Base-by-base conservation (phyloP, 179 eudicot genomes). In the Beta lomatogona region DNA sequence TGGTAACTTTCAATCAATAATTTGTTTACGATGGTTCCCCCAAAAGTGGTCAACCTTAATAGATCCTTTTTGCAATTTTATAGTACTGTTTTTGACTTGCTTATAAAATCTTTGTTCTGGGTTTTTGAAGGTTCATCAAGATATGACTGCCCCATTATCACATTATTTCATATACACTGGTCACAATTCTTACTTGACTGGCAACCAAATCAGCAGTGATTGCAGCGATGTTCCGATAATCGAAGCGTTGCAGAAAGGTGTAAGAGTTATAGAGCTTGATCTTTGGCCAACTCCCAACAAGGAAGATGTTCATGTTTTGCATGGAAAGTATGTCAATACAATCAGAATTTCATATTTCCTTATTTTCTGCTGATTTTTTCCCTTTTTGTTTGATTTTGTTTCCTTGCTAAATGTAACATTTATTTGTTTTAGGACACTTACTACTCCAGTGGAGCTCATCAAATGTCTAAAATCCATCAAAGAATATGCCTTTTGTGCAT, bases 81-180 rank as follows among this genome's bases (percentile, higher is more conserved):
- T 19, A 57, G 13, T 57, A 6, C 19, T 16, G 25, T 14, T 25
- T 22, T 64, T 11, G 14, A 55, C 59, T 11, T 55, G 14, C 14
- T 64, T 36, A 36, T 36, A 36, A 36, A 36, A 36, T 36, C 41
- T 64, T 63, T 11, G 9, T 3, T 36, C 1, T 9, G n/a, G 3
- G 13, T 6, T 66, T 4, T 78, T 74, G 79, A 69, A 94, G 98
- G 95, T 94, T 78, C 89, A 93, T 80, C 97, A 94, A 57, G 94
- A 94, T 80, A 93, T 94, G 96, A 89, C 28, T 66, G 91, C 91
- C 31, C 98, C 98, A 21, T 81, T 94, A 87, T 91, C 98, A 19
- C 95, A 94, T 84, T 94, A 93, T 81, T 94, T 85, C 87, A 91
- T 94, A 86, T 94, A 90, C 88, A 93, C 98, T 0, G 95, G 97